Conservation (phyloP, 2,329 filamentous ascomycete species). For the Cercospora sesami region DNA sequence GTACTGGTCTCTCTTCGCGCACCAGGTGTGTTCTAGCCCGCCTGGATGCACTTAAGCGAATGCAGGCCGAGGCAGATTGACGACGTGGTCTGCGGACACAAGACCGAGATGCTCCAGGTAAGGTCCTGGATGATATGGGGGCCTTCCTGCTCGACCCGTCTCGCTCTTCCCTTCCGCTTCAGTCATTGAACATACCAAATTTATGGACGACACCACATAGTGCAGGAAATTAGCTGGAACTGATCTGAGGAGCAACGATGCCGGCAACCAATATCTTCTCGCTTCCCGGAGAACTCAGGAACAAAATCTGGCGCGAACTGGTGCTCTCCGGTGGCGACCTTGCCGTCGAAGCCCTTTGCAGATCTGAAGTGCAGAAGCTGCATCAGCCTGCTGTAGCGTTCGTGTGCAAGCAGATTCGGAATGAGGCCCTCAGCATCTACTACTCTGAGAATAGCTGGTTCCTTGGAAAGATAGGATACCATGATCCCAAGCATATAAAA, state of each 20-base stretch:
- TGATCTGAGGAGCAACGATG: background rate
- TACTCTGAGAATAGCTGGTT: slow-evolving; percentile 28
- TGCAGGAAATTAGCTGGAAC: background rate
- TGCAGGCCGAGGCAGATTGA: background rate
- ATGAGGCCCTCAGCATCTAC: slow-evolving; percentile 27
- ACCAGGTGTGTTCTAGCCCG: background rate
- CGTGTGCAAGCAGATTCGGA: slow-evolving; percentile 21
- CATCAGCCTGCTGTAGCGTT: slow-evolving; percentile 24
- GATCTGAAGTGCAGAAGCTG: slow-evolving; percentile 14
- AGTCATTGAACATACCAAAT: background rate
- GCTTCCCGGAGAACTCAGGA: slow-evolving; percentile 24
- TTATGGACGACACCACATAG: background rate
- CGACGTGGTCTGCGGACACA: background rate
- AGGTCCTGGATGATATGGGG: background rate
- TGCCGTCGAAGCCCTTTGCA: slow-evolving; percentile 24
- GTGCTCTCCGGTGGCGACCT: slow-evolving; percentile 11
- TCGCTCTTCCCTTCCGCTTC: background rate
- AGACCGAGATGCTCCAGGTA: background rate
- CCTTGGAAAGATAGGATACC: slow-evolving; percentile 27
- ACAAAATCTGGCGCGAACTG: slow-evolving; percentile 23
- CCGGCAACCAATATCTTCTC: slow-evolving; percentile 3
- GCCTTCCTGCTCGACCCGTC: background rate
- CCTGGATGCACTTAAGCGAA: background rate
- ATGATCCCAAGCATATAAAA: slow-evolving; percentile 18
- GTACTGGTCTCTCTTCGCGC: background rate